Evolutionary conservation across 345 rosid genomes (phyloP).

Genomic region (Diplotaxis tenuifolia): DNA sequence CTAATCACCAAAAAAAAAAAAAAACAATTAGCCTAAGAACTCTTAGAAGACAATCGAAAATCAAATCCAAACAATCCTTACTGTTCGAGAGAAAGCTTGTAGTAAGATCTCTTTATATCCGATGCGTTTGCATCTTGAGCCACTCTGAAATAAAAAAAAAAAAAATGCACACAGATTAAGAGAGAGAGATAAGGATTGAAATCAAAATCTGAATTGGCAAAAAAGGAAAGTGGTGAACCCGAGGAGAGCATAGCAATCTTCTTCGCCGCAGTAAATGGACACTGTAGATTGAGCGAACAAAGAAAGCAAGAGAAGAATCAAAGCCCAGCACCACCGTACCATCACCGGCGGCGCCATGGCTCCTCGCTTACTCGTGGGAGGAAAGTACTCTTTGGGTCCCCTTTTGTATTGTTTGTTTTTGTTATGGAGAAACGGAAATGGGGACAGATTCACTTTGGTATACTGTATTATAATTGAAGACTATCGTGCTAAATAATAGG

Average conservation of each 20-base stretch:
- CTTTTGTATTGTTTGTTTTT: not conserved
- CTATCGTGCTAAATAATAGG: conserved; percentile 27
- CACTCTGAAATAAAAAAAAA: conserved; percentile 78
- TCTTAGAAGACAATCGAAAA: not conserved
- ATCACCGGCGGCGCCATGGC: conserved; percentile 64
- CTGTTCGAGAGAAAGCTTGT: conserved; percentile 88
- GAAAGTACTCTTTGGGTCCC: not conserved
- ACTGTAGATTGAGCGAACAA: conserved; percentile 49
- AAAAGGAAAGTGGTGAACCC: conserved; percentile 52
- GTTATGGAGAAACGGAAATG: not conserved
- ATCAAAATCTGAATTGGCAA: not conserved
- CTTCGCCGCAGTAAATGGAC: conserved; percentile 94
- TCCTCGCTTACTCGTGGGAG: conserved; percentile 20
- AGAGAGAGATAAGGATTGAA: not conserved
- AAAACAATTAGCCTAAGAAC: not conserved
- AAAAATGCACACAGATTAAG: not conserved
- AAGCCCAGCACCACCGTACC: conserved; percentile 47
- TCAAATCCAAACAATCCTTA: conserved; percentile 37
- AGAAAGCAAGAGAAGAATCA: conserved; percentile 40
- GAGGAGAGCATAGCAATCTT: conserved; percentile 93
- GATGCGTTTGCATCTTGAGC: conserved; percentile 81
- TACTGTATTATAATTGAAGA: not conserved
- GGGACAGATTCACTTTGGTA: not conserved
- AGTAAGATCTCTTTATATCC: conserved; percentile 94
- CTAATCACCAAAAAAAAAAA: conserved; percentile 32